Percentiles rank a stretch among this genome's conserved stretches.
Evolutionary conservation across 2,329 filamentous ascomycete genomes (phyloP).

Genomic region (Neonectria punicea): DNA sequence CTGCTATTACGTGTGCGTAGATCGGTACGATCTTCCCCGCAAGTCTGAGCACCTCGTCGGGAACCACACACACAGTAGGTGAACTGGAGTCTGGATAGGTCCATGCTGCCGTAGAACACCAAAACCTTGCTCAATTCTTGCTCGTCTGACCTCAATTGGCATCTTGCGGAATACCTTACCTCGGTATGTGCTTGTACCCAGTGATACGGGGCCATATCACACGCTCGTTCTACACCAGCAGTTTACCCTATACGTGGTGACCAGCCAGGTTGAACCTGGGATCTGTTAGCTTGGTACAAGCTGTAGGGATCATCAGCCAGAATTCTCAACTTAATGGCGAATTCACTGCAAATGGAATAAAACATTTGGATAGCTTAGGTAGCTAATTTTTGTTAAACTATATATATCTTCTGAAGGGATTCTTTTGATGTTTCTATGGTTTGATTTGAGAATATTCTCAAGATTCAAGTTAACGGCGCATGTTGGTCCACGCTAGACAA

Average conservation of each 20-base stretch:
- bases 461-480: no score
- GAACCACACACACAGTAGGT: background rate
- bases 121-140: background rate
- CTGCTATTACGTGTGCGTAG: background rate
- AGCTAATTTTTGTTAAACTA: no score
- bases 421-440: no score
- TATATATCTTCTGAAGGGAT: no score
- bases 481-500: no score
- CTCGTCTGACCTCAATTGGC: background rate
- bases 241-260: background rate
- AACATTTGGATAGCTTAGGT: no score
- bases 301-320: no score
- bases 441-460: no score
- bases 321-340: no score
- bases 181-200: no score
- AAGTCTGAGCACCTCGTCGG: background rate
- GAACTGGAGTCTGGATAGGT: background rate
- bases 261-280: no score
- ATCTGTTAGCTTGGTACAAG: background rate
- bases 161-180: background rate
- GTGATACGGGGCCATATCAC: background rate
- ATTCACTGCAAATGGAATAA: no score
- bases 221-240: background rate
- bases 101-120: background rate
- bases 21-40: constrained; percentile 1